Conservation (phyloP, 2,329 filamentous ascomycete genomes). For the Colletotrichum paranaense region DNA sequence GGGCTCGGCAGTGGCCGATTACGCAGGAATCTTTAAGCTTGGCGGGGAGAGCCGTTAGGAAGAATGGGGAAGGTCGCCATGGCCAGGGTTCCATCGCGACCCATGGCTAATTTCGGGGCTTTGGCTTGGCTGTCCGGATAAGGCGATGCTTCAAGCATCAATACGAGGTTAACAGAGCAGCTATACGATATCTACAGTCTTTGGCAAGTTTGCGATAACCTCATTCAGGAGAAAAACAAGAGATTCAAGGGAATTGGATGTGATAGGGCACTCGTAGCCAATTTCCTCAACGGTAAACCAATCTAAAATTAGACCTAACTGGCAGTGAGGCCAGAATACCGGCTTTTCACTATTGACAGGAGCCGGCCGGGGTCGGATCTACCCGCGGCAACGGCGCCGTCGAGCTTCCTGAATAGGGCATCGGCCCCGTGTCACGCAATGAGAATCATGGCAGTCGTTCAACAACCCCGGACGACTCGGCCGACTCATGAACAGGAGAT, state of each 20-base stretch:
- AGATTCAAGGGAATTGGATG: no score
- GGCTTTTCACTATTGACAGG: background rate
- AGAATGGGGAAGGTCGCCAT: conserved; percentile 25
- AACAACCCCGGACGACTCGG: background rate
- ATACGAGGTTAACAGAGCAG: background rate
- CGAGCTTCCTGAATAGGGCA: conserved; percentile 29
- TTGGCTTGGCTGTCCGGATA: conserved; percentile 12
- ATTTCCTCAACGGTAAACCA: no score
- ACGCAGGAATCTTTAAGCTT: conserved; percentile 16
- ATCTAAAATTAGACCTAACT: background rate
- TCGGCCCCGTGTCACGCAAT: conserved; percentile 26
- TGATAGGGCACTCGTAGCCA: no score
- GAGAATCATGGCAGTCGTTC: background rate
- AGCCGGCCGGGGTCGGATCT: conserved; percentile 30
- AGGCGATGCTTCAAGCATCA: background rate
- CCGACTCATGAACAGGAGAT: conserved; percentile 13
- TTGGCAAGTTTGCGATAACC: no score
- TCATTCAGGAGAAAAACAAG: no score
- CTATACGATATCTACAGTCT: background rate
- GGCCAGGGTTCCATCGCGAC: conserved; percentile 23
- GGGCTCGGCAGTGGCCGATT: conserved; percentile 23
- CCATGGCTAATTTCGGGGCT: conserved; percentile 25
- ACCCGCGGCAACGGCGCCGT: conserved; percentile 16
- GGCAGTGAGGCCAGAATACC: background rate
- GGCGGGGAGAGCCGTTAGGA: conserved; percentile 15